These are phyloP conservation scores for Citrus inodora DNA, from an alignment of 345 rosid species.

Conservation along the genomic window DNA sequence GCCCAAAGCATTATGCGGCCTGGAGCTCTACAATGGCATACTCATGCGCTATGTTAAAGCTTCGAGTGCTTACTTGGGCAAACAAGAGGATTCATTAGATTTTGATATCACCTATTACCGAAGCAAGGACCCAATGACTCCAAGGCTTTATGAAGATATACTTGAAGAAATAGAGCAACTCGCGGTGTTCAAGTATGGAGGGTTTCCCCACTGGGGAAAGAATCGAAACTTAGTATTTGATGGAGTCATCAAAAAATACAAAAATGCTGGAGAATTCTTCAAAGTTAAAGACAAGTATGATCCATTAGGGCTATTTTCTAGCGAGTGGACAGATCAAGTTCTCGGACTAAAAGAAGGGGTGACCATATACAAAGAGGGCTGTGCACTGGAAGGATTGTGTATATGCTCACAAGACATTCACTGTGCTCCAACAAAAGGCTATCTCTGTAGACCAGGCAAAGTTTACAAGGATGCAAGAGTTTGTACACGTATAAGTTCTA, in stretches of 20 bases:
- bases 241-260: constrained; percentile 56
- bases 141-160: constrained; percentile 60
- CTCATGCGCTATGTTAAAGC: constrained; percentile 69
- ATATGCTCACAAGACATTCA: constrained; percentile 65
- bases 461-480: constrained; percentile 54
- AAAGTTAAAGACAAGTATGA: constrained; percentile 55
- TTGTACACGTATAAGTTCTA: constrained; percentile 27
- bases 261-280: constrained; percentile 38
- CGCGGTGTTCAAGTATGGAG: constrained; percentile 72
- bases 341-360: constrained; percentile 45
- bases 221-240: constrained; percentile 62
- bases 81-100: constrained; percentile 61
- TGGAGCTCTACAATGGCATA: constrained; percentile 65
- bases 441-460: constrained; percentile 62
- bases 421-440: constrained; percentile 65
- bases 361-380: constrained; percentile 45
- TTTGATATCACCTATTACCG: constrained; percentile 74
- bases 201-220: constrained; percentile 88
- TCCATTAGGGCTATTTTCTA: constrained; percentile 68
- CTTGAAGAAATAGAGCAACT: constrained; percentile 84
- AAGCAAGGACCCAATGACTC: constrained; percentile 57
- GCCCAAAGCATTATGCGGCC: constrained; percentile 46
- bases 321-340: constrained; percentile 60
- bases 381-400: constrained; percentile 80
- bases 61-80: constrained; percentile 64